A percentile compares a stretch with the other conserved stretches of the same genome.
Conservation (phyloP, 441 rosid species). For the Mallotus repandus region DNA sequence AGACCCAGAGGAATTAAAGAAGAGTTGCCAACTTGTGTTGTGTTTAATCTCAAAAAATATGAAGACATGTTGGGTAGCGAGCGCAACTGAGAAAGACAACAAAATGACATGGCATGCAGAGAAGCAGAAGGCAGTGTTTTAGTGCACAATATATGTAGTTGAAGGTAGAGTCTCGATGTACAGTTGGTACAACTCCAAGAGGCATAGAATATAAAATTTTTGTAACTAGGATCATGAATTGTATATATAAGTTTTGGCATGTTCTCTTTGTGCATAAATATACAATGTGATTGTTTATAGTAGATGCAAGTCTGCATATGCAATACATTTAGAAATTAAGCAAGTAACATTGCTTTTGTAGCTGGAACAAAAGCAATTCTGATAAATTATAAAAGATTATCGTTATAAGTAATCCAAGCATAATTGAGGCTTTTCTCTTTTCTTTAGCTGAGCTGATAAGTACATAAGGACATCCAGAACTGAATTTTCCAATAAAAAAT, state of each 20-base stretch:
- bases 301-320: not conserved
- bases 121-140: not conserved
- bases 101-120: not conserved
- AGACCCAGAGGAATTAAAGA: not conserved
- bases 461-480: too few relatives aligned
- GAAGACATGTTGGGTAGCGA: not conserved
- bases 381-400: too few relatives aligned
- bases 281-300: not conserved
- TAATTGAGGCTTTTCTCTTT: too few relatives aligned
- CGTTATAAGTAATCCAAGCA: too few relatives aligned
- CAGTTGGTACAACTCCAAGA: not conserved
- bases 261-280: not conserved
- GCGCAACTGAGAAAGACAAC: not conserved
- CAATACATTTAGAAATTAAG: too few relatives aligned
- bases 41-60: not conserved
- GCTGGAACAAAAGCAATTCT: too few relatives aligned
- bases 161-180: not conserved
- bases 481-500: too few relatives aligned
- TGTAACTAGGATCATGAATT: constrained; percentile 20
- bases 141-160: not conserved
- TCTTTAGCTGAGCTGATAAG: too few relatives aligned
- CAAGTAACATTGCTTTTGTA: too few relatives aligned
- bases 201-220: constrained; percentile 17
- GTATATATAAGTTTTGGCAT: not conserved
- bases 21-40: not conserved